A percentile compares a stretch with the other conserved stretches of the same genome.
phyloP scores from a whole-genome alignment of 805 yeast genomes.

The Teunomyces atbi region DNA sequence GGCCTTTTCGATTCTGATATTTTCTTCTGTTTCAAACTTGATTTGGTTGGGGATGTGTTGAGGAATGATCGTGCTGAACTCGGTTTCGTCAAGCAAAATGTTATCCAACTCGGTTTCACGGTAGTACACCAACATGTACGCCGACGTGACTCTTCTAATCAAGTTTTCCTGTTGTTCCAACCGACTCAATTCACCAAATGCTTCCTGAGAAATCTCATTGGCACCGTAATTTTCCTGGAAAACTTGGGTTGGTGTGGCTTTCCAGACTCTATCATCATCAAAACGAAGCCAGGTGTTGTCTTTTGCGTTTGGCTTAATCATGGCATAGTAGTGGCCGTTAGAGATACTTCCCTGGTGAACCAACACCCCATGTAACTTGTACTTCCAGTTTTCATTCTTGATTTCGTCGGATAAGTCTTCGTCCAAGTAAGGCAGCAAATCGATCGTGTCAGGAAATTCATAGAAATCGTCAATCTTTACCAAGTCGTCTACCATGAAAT shows the following conservation, averaged over 20 bases:
- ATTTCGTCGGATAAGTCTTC: conserved; percentile 43
- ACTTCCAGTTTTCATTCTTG: conserved; percentile 63
- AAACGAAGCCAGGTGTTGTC: conserved; percentile 79
- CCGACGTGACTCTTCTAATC: conserved; percentile 83
- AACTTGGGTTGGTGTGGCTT: conserved; percentile 79
- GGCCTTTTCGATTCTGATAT: conserved; percentile 54
- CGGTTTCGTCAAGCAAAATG: conserved; percentile 58
- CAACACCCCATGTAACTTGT: conserved; percentile 86
- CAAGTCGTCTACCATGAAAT: conserved; percentile 82
- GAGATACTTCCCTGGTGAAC: conserved; percentile 96
- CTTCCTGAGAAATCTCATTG: conserved; percentile 50
- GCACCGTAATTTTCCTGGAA: conserved; percentile 93
- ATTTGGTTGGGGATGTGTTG: conserved; percentile 64
- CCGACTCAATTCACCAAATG: conserved; percentile 51
- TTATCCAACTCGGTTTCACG: conserved; percentile 57
- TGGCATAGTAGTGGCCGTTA: conserved; percentile 94
- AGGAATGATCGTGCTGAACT: conserved; percentile 47
- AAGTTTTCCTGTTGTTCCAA: conserved; percentile 60
- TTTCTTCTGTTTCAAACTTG: conserved; percentile 58
- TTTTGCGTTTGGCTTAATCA: conserved; percentile 74
- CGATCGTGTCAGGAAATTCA: conserved; percentile 83
- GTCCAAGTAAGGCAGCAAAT: conserved; percentile 75
- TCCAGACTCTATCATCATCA: conserved; percentile 94
- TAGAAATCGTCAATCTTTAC: conserved; percentile 90
- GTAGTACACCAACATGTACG: conserved; percentile 94